These are phyloP conservation scores for Wickerhamiella sergipiensis DNA, from an alignment of 805 yeast genomes.

Conservation along the genomic window DNA sequence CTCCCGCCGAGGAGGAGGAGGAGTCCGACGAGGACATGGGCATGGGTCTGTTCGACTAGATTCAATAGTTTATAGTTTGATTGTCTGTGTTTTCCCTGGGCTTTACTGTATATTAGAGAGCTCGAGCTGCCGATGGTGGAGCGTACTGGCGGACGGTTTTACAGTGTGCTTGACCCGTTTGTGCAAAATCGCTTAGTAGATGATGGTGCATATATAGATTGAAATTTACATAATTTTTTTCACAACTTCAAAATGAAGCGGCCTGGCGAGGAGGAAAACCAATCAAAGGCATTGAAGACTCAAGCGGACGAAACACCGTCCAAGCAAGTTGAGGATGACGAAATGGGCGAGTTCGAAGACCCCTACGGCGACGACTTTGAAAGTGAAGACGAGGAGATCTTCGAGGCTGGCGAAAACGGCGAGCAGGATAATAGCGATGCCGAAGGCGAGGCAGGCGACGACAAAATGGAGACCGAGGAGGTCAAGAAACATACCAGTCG, in stretches of 20 bases:
- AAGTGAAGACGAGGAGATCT: constrained; percentile 53
- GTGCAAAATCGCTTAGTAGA: neutral
- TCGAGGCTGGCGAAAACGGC: constrained; percentile 80
- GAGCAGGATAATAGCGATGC: constrained; percentile 75
- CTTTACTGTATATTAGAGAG: too few species aligned
- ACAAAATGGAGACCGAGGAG: constrained; percentile 23
- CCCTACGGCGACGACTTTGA: constrained; percentile 71
- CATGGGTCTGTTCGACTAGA: constrained; percentile 87
- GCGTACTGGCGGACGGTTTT: too few species aligned
- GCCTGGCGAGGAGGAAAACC: constrained; percentile 7
- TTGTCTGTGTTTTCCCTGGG: too few species aligned
- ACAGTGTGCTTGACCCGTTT: neutral
- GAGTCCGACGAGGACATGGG: constrained; percentile 77
- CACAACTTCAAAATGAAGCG: constrained; percentile 10
- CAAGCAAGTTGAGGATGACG: constrained; percentile 11
- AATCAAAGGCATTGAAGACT: constrained; percentile 5
- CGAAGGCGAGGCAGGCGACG: constrained; percentile 23
- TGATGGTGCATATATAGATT: neutral
- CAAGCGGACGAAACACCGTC: constrained; percentile 1
- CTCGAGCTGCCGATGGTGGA: too few species aligned
- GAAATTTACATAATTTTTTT: constrained; percentile 4
- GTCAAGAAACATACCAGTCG: constrained; percentile 28
- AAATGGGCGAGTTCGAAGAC: constrained; percentile 40
- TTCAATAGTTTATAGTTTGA: neutral
- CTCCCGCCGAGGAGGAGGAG: constrained; percentile 53